Percentiles rank a stretch among this genome's conserved stretches.
Evolutionary conservation across 2,329 filamentous ascomycete genomes (phyloP).

Genomic region (Verticillium longisporum): DNA sequence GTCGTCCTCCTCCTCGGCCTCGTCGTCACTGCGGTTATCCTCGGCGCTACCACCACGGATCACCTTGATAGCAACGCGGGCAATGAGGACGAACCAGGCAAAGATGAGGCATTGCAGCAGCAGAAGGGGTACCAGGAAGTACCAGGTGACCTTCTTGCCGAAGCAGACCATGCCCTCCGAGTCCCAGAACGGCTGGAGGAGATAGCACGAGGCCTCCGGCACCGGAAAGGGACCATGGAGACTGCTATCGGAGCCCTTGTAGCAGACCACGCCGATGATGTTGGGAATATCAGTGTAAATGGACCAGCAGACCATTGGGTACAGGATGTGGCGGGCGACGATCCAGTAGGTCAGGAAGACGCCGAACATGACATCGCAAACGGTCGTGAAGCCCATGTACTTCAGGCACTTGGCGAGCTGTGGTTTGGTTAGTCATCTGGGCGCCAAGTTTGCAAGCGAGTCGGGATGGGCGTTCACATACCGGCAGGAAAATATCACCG

Average conservation of each 20-base stretch:
- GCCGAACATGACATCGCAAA: slow-evolving; percentile 79
- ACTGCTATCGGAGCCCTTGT: slow-evolving; percentile 48
- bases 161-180: slow-evolving; percentile 73
- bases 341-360: slow-evolving; percentile 85
- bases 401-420: slow-evolving; percentile 90
- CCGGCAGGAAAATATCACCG: slow-evolving; percentile 80
- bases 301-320: slow-evolving; percentile 74
- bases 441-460: slow-evolving; percentile 6
- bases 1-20: slow-evolving; percentile 58
- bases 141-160: slow-evolving; percentile 65
- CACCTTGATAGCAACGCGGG: slow-evolving; percentile 75
- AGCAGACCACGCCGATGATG: slow-evolving; percentile 65
- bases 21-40: slow-evolving; percentile 81
- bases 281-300: slow-evolving; percentile 60
- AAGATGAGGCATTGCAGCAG: slow-evolving; percentile 74
- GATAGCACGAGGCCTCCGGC: slow-evolving; percentile 49
- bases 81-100: slow-evolving; percentile 85
- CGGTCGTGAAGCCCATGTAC: slow-evolving; percentile 68
- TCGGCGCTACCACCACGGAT: slow-evolving; percentile 71
- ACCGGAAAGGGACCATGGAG: slow-evolving; percentile 45
- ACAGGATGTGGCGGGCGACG: slow-evolving; percentile 73
- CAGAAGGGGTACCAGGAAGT: slow-evolving; percentile 71
- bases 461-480: slow-evolving; percentile 34
- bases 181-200: slow-evolving; percentile 68
- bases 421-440: neutral